Evolutionary conservation across 163 green algal species (phyloP), one percentile per base, ranked within the genome.

Genomic region (Volvox carteri): DNA sequence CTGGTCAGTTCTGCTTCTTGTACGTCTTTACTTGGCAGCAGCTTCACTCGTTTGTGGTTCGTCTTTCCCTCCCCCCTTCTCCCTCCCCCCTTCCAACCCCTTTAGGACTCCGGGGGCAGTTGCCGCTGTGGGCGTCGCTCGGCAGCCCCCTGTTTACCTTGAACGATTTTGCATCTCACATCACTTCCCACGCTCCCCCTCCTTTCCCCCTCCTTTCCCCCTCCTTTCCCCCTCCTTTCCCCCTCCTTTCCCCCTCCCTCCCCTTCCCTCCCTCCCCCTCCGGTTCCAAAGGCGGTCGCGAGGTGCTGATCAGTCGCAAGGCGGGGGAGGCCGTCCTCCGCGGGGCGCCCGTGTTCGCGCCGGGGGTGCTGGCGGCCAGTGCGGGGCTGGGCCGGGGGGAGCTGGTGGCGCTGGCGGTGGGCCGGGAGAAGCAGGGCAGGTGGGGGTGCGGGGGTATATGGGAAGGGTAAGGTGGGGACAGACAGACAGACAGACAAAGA

Each of bases 241-340:
- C 48, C 14, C 48, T 23, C 48, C 48, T 58, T 14, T 58, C 12
- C 48, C 48, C 11, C 48, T 23, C 48, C 48, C 48, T 58, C 48
- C 48, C 14, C 48, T 14, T 14, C 14, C 48, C 48, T 58, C 48
- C 48, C 48, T 58, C 14, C 12, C 48, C 48, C 48, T 14, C 48
- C 14, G 48, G 11, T 58, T 14, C 48, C 48, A 58, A 14, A 94
- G 93, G 85, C 30, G 90, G 88, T 0, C 90, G 86, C 25, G 95
- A 98, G 86, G 94, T 98, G 37, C 62, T 98, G 1, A 85, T 98
- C n/a, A 94, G 86, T 62, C 94, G 96, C 74, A 96, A 95, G 86
- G 90, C 95, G 0, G 96, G 92, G 0, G 96, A 98, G 85, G 92
- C 96, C 0, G 92, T 98, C 48, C 92, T 98, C 87, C 89, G 94